These are phyloP conservation scores for Solanum chaucha DNA, from an alignment of 257 asterid species.

Conservation along the genomic window DNA sequence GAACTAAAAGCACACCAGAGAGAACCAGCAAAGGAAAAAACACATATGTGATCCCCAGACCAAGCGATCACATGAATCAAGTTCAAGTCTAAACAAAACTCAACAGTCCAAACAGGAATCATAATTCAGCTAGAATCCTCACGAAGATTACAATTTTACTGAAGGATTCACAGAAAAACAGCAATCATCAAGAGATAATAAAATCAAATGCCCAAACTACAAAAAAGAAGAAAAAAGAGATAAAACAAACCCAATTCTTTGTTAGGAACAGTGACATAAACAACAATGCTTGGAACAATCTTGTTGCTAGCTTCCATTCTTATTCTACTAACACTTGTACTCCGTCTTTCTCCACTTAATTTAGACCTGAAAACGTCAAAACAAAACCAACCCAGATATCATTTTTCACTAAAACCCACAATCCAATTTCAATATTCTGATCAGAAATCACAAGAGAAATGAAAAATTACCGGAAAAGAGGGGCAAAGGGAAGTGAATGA, in stretches of 20 bases:
- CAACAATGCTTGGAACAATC: constrained; percentile 84
- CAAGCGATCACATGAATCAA: background rate
- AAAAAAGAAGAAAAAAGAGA: background rate
- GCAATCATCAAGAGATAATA: background rate
- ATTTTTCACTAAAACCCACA: constrained; percentile 5
- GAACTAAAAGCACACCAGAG: background rate
- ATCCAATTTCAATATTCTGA: background rate
- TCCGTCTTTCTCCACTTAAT: constrained; percentile 17
- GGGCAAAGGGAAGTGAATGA: constrained; percentile 38
- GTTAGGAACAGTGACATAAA: constrained; percentile 91
- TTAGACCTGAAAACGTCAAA: constrained; percentile 23
- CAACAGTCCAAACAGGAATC: background rate
- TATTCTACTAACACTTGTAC: constrained; percentile 25
- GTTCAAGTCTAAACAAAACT: background rate
- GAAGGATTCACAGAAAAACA: background rate
- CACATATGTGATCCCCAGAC: background rate
- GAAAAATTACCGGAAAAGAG: constrained; percentile 39
- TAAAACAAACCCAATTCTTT: constrained; percentile 62
- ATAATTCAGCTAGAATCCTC: background rate
- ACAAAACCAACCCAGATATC: background rate
- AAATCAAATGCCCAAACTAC: background rate
- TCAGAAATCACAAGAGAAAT: background rate
- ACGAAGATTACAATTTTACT: background rate
- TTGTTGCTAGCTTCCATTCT: constrained; percentile 60
- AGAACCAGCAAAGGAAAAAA: background rate